These are phyloP conservation scores for Colletotrichum melonis DNA, from an alignment of 2,329 filamentous ascomycete species.

Conservation along the genomic window DNA sequence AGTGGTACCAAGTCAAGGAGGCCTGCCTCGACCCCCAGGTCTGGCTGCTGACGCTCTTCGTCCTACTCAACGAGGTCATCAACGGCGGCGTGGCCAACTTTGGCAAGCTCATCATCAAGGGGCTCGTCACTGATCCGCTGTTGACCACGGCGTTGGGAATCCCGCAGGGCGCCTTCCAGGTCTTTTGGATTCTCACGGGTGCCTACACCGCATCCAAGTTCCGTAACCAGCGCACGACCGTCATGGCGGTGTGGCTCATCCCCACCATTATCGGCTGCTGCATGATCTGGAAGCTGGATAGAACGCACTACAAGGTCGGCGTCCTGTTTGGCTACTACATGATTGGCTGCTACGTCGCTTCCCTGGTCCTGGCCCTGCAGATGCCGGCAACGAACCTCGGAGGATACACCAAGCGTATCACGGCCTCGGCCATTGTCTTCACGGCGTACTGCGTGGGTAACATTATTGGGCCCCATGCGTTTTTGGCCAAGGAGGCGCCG, in stretches of 20 bases:
- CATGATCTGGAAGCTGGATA: constrained; percentile 62
- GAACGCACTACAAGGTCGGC: constrained; percentile 53
- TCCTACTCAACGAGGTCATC: constrained; percentile 53
- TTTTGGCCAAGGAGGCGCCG: constrained; percentile 56
- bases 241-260: constrained; percentile 63
- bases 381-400: constrained; percentile 61
- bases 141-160: constrained; percentile 64
- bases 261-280: constrained; percentile 61
- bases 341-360: constrained; percentile 58
- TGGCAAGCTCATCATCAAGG: constrained; percentile 45
- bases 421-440: constrained; percentile 58
- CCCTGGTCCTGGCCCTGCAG: constrained; percentile 64
- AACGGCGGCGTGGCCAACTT: constrained; percentile 59
- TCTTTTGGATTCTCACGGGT: constrained; percentile 64
- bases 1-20: constrained; percentile 59
- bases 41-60: constrained; percentile 67
- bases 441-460: constrained; percentile 58
- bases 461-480: constrained; percentile 59
- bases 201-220: constrained; percentile 63
- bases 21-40: constrained; percentile 66
- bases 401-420: constrained; percentile 60
- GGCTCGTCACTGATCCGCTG: constrained; percentile 44
- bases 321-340: constrained; percentile 65
- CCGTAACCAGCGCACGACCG: constrained; percentile 60
- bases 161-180: constrained; percentile 64